Percentiles rank a stretch among this genome's conserved stretches.
Evolutionary conservation across 1,284 basidiomycete genomes (phyloP).

Genomic region (Trametes sp.): DNA sequence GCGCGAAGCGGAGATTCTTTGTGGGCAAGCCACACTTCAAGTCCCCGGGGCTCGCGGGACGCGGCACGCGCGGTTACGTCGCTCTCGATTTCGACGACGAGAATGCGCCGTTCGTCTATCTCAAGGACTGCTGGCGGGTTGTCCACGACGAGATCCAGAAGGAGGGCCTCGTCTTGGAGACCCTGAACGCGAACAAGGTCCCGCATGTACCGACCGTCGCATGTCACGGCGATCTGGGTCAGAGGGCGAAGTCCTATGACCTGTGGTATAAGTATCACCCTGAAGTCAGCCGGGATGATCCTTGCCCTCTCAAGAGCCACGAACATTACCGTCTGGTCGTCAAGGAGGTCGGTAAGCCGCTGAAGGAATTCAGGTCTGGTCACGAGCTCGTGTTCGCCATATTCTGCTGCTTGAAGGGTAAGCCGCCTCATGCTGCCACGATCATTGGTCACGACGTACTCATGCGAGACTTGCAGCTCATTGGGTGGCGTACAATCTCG

Average conservation of each 20-base stretch:
- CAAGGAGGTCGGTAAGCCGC: constrained; percentile 21
- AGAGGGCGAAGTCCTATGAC: constrained; percentile 2
- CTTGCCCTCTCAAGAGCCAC: constrained; percentile 12
- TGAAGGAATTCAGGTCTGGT: constrained; percentile 7
- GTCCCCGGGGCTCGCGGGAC: constrained; percentile 1
- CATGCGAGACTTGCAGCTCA: background rate
- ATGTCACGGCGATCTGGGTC: constrained; percentile 22
- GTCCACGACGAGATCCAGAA: constrained; percentile 20
- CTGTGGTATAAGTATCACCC: background rate
- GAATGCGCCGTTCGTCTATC: constrained; percentile 24
- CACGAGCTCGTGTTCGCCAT: background rate
- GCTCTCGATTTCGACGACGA: constrained; percentile 3
- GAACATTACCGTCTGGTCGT: constrained; percentile 25
- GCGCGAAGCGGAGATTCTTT: constrained; percentile 1
- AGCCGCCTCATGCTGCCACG: background rate
- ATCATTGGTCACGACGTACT: background rate
- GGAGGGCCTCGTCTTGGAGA: constrained; percentile 34
- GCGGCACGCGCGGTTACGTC: constrained; percentile 8
- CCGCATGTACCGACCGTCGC: constrained; percentile 26
- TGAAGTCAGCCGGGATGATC: background rate
- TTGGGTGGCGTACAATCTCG: background rate
- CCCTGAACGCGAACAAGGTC: constrained; percentile 28
- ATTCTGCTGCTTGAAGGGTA: constrained; percentile 7
- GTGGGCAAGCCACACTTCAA: constrained; percentile 16
- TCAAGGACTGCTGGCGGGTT: constrained; percentile 40